phyloP scores from a whole-genome alignment of 2,329 filamentous ascomycete genomes.

The Phaeosphaeriaceae sp. region DNA sequence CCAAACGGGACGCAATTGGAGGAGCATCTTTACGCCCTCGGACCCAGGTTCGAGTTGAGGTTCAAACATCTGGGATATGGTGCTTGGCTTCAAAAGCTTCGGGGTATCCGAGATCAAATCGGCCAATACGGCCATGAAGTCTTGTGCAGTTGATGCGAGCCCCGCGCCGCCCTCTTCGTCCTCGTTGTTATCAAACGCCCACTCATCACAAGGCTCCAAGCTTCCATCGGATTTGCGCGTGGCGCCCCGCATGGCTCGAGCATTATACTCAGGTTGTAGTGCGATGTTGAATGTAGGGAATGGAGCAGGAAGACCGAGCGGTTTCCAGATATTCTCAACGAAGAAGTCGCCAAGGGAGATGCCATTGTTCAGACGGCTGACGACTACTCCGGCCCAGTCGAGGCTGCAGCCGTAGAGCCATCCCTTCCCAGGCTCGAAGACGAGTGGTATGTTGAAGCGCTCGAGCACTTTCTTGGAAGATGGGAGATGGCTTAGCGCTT shows the following conservation, averaged over 20 bases:
- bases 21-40: background rate
- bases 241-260: background rate
- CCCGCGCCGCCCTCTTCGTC: background rate
- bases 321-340: background rate
- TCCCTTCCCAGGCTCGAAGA: background rate
- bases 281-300: background rate
- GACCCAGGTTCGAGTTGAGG: background rate
- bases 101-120: background rate
- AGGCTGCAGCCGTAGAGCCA: background rate
- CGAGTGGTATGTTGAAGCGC: background rate
- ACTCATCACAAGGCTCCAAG: background rate
- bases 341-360: background rate
- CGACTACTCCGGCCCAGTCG: background rate
- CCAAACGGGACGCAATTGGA: background rate
- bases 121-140: background rate
- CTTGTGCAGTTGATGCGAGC: background rate
- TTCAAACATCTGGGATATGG: background rate
- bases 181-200: background rate
- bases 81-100: background rate
- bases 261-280: background rate
- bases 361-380: background rate
- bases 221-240: background rate
- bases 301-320: background rate
- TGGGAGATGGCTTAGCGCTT: background rate
- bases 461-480: background rate